These are phyloP conservation scores for Prunus davidiana DNA, from an alignment of 306 rosid species.

Conservation along the genomic window DNA sequence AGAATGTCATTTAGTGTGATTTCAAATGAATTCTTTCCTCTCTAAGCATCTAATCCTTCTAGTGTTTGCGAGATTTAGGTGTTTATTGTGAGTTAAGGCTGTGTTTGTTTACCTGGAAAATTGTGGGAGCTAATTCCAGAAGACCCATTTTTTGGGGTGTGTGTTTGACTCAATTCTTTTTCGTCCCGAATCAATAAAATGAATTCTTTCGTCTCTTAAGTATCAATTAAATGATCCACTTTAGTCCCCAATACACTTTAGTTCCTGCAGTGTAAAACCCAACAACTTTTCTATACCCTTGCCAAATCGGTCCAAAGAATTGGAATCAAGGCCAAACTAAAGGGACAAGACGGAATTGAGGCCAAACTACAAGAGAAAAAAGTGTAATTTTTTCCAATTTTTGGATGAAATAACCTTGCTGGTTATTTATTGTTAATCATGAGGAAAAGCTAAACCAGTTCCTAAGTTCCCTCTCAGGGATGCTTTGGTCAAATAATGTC, in stretches of 20 bases:
- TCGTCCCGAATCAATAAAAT: background rate
- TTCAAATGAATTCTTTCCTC: background rate
- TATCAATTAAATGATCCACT: background rate
- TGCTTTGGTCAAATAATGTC: background rate
- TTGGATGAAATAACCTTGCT: background rate
- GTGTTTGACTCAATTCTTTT: background rate
- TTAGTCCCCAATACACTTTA: no score
- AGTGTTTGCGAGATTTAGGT: no score
- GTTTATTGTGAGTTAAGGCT: background rate
- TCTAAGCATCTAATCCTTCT: background rate
- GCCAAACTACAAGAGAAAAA: background rate
- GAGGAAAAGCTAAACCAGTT: background rate
- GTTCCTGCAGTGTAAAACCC: background rate
- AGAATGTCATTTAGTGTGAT: background rate
- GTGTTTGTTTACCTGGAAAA: no score
- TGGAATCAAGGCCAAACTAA: background rate
- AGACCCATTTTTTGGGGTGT: background rate
- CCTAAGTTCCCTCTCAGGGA: background rate
- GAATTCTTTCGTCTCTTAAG: background rate
- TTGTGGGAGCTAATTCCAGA: no score
- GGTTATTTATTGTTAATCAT: background rate
- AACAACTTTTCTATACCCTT: background rate
- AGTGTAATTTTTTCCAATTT: background rate
- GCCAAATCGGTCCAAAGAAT: background rate
- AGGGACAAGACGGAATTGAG: background rate